Base-by-base conservation (phyloP, 2,329 filamentous ascomycete species). In the Rhexocercosporidium sp. region DNA sequence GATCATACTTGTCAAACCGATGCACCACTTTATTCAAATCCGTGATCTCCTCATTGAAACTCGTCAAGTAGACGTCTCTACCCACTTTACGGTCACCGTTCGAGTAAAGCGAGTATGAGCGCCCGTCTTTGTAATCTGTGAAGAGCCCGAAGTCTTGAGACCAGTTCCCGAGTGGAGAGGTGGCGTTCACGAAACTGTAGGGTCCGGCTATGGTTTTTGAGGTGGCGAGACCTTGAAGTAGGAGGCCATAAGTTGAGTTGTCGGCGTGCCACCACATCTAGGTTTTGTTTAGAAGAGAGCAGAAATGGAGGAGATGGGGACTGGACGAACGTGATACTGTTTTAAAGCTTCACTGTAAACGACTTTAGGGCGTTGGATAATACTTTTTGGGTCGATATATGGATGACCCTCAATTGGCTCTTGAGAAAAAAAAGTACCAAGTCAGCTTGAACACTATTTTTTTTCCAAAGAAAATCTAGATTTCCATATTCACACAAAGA, bases 311-410 rank as follows among this genome's bases (percentile, higher is more conserved):
- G 4, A 16, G 27, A 27, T 20, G 20, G 29, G 25, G 20, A 18
- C 14, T 25, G 66, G 68, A 66, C 80, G 20, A 78, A 87, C 85
- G 68, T 88, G 86, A 67, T 88, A 90, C 71, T 88, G 81, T 2
- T 81, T 78, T 0, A 83, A 82, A 1, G 79, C 79, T 57, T 87
- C 78, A 69, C 85, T 88, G 70, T 86, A 88, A 1, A 86, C 82
- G 1, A 90, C 87, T 70, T 90, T 90, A 0, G 87, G 87, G 18
- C 87, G 78, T 72, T 89, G 87, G 31, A 90, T 89, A 53, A 90
- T 85, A 70, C 82, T 84, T 3, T 83, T 75, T 0, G 85, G 82
- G 0, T 84, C 83, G 54, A 89, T 85, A 69, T 85, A 85, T 0
- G 82, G 80, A 66, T 89, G 84, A 0, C 82, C 86, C 37, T 84